Base-by-base conservation (phyloP, 495 filamentous ascomycete species). In the Haplographium delicatum region DNA sequence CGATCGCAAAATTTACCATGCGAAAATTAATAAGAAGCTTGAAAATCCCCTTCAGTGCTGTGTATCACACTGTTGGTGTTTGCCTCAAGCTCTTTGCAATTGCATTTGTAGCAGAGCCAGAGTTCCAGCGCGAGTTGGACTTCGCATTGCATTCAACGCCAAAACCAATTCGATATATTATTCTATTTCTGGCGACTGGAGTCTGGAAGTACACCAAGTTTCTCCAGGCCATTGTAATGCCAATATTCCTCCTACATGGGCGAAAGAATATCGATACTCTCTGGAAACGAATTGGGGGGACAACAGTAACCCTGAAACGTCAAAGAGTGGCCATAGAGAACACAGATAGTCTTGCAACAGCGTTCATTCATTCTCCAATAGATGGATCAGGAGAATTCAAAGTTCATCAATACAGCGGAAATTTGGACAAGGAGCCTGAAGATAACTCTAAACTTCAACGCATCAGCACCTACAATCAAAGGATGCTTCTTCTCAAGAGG, bases 41-140 rank as follows among this genome's bases (percentile, higher is more conserved):
- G 26, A 5, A 18, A 26, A 10, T 18, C 16, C 19, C 8, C 11
- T 45, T 24, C 10, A 24, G 43, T 31, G 19, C 58, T 1, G 16
- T 35, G 16, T 72, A 74, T 49, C 72, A 76, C 53, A 58, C 46
- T 13, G 40, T 75, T 5, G 70, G 70, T 5, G 57, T 60, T 5
- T 54, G 59, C 6, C 58, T 74, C 63, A 82, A 82, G 50, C 81
- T 81, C 58, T 56, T 75, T 19, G 64, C 76, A 6, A 66, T 80
- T 43, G 71, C 79, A 19, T 45, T 75, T 15, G 63, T 79, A 22
- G 79, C 78, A 7, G 79, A 82, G 57, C 70, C 73, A 6, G 79
- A 82, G 50, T 80, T 76, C 56, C 79, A 82, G 51, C 63, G 78
- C 40, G 79, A 82, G 43, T 66, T 81, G 42, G 63, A 78, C 10